Evolutionary conservation across 495 filamentous ascomycete species (phyloP).

Genomic region (Hypoxylon fragiforme): DNA sequence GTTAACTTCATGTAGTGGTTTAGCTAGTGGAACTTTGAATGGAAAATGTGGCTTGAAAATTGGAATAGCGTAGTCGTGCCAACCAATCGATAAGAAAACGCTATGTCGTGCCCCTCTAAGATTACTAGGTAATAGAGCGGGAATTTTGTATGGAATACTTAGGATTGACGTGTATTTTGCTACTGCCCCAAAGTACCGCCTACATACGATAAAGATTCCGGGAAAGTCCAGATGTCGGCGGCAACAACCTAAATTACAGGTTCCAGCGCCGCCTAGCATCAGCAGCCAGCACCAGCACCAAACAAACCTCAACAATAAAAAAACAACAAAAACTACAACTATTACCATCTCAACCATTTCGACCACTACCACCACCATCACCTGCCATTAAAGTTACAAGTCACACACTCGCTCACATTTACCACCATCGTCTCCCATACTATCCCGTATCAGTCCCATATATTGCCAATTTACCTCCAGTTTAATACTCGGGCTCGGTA

Average conservation of each 20-base stretch:
- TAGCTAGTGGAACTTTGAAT: constrained; percentile 6
- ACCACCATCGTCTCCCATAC: background rate
- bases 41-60: constrained; percentile 11
- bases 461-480: background rate
- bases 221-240: constrained; percentile 28
- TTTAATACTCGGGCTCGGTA: background rate
- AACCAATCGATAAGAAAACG: constrained; percentile 26
- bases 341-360: too few species aligned
- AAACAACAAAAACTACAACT: background rate
- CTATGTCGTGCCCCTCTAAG: constrained; percentile 26
- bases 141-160: background rate
- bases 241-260: constrained; percentile 27
- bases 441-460: too few species aligned
- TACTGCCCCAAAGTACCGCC: background rate
- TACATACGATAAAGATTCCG: too few species aligned
- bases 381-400: too few species aligned
- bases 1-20: too few species aligned
- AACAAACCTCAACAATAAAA: constrained; percentile 14
- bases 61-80: constrained; percentile 18
- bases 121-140: constrained; percentile 6
- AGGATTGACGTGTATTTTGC: background rate
- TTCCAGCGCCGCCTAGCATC: constrained; percentile 25
- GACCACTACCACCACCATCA: too few species aligned
- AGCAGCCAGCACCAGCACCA: constrained; percentile 1
- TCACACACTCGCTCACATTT: background rate